Conservation (phyloP, 2,329 filamentous ascomycete species). For the Mycosphaerella arachidis region DNA sequence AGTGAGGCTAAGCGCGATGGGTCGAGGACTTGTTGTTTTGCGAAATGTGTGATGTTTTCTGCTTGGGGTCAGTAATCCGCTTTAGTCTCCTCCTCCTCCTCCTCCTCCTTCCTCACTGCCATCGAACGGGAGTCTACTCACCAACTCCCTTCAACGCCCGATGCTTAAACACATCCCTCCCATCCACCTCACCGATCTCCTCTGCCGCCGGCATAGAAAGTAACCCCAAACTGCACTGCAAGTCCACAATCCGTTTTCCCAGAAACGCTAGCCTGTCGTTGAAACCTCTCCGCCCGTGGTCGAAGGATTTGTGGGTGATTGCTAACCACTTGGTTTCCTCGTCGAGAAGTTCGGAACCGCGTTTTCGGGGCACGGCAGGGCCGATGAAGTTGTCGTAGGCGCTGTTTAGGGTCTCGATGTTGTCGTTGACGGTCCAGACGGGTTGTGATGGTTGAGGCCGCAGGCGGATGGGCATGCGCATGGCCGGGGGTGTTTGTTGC, state of each 20-base stretch:
- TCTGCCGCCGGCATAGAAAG: conserved; percentile 42
- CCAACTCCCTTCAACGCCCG: conserved; percentile 63
- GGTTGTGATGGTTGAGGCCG: conserved; percentile 53
- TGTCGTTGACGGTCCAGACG: conserved; percentile 67
- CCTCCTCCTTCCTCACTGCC: too few species aligned
- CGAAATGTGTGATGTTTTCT: conserved; percentile 61
- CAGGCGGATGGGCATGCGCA: conserved; percentile 50
- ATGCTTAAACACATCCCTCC: conserved; percentile 54
- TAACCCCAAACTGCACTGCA: conserved; percentile 62
- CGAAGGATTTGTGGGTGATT: conserved; percentile 96
- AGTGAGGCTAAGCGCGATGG: conserved; percentile 64
- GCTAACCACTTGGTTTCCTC: conserved; percentile 97
- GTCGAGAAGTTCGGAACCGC: conserved; percentile 68
- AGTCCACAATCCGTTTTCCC: conserved; percentile 61
- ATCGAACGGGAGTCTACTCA: neutral
- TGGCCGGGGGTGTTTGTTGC: conserved; percentile 46
- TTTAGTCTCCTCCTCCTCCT: neutral
- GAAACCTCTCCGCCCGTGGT: conserved; percentile 88
- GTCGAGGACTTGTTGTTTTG: conserved; percentile 59
- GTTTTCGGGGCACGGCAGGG: conserved; percentile 25
- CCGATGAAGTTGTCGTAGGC: conserved; percentile 77
- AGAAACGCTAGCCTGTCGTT: conserved; percentile 90
- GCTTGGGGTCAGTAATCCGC: neutral
- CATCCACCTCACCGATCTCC: conserved; percentile 11
- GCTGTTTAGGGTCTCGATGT: conserved; percentile 67